Evolutionary conservation across 1,284 basidiomycete genomes (phyloP).

Genomic region (Rhodotorula sp.): DNA sequence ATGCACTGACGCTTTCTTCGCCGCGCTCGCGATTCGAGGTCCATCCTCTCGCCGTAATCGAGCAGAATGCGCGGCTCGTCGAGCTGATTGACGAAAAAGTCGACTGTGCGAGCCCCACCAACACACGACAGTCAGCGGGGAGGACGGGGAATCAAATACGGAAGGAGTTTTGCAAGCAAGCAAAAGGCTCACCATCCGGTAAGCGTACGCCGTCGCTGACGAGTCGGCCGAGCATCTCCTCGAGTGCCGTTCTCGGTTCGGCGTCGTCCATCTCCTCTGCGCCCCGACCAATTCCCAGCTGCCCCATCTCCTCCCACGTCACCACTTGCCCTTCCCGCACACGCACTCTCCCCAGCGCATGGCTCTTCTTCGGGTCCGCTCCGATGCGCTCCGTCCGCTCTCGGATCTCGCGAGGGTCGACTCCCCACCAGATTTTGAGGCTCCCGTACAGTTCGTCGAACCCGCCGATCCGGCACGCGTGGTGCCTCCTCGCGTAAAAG

Average conservation of each 20-base stretch:
- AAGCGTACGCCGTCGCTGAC: conserved; percentile 5
- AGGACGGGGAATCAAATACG: no score
- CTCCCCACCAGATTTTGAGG: conserved; percentile 21
- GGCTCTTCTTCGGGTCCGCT: no score
- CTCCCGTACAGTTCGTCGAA: conserved; percentile 20
- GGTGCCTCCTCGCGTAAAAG: not conserved
- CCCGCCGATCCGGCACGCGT: conserved; percentile 16
- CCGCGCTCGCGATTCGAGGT: conserved; percentile 1
- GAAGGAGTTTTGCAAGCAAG: no score
- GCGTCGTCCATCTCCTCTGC: not conserved
- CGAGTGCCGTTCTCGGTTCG: conserved; percentile 1
- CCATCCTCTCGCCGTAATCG: conserved; percentile 6
- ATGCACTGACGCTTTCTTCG: not conserved
- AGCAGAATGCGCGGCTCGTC: conserved; percentile 29
- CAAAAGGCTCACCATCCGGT: conserved; percentile 28
- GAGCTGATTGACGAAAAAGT: conserved; percentile 27
- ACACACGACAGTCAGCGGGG: not conserved
- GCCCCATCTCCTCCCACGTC: conserved; percentile 1
- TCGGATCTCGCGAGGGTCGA: conserved; percentile 15
- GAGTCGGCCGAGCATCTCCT: conserved; percentile 12
- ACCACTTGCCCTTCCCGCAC: conserved; percentile 10
- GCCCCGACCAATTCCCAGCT: not conserved
- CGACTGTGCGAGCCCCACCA: conserved; percentile 11
- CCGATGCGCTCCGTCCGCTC: conserved; percentile 10
- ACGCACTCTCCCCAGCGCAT: conserved; percentile 9